Evolutionary conservation across 1,284 basidiomycete genomes (phyloP).

Genomic region (Volvariella volvacea): DNA sequence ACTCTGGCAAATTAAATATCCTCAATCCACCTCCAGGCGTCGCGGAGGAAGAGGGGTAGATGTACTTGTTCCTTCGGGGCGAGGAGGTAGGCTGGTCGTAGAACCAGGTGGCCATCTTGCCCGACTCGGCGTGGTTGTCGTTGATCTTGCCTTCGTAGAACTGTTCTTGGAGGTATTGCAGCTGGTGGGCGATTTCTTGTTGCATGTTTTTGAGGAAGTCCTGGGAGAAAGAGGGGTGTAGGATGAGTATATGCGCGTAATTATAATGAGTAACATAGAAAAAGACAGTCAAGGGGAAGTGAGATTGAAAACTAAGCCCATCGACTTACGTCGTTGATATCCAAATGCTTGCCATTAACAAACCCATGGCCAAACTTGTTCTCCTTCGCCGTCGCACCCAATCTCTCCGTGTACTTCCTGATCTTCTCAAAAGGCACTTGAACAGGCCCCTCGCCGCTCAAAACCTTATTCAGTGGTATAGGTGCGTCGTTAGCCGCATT

Average conservation of each 20-base stretch:
- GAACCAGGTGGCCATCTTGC: conserved; percentile 68
- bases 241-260: background rate
- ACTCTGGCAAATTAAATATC: conserved; percentile 45
- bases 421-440: conserved; percentile 33
- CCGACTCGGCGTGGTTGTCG: conserved; percentile 40
- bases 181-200: conserved; percentile 50
- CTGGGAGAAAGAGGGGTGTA: conserved; percentile 27
- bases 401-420: conserved; percentile 42
- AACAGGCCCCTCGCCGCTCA: background rate
- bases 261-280: no score
- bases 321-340: conserved; percentile 61
- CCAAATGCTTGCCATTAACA: conserved; percentile 82
- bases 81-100: conserved; percentile 80
- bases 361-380: conserved; percentile 58
- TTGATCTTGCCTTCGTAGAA: conserved; percentile 58
- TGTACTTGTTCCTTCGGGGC: conserved; percentile 64
- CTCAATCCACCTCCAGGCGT: conserved; percentile 28
- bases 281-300: conserved; percentile 1
- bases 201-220: conserved; percentile 64
- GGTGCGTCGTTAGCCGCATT: background rate
- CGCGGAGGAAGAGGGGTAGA: conserved; percentile 45
- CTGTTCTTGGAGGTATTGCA: conserved; percentile 68
- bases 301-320: background rate
- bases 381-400: conserved; percentile 32
- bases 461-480: background rate